Conservation (phyloP, 768 basidiomycete genomes). For the Mycena rebaudengoi region DNA sequence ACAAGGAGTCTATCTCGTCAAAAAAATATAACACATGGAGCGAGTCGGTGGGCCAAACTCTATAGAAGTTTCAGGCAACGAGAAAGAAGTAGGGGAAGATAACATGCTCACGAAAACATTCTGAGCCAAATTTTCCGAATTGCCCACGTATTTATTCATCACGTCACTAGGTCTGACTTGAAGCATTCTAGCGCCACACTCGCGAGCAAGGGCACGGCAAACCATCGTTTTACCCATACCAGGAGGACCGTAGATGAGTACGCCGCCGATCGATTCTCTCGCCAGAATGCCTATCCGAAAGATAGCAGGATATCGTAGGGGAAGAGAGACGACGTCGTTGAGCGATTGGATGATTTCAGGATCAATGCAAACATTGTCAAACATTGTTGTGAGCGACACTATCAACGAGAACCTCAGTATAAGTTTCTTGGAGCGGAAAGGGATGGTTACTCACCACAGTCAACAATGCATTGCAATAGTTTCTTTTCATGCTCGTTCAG, state of each 20-base stretch:
- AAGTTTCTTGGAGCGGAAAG: neutral
- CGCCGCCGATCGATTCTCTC: slow-evolving; percentile 65
- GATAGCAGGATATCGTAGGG: slow-evolving; percentile 14
- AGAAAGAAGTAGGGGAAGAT: neutral
- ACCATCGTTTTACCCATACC: slow-evolving; percentile 64
- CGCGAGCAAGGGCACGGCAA: slow-evolving; percentile 57
- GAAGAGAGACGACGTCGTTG: slow-evolving; percentile 24
- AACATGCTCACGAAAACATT: slow-evolving; percentile 27
- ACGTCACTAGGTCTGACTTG: slow-evolving; percentile 28
- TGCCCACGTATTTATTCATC: slow-evolving; percentile 16
- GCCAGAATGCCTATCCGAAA: slow-evolving; percentile 53
- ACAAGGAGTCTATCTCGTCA: slow-evolving; percentile 81
- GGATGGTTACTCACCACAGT: slow-evolving; percentile 11
- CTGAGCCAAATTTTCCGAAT: slow-evolving; percentile 24
- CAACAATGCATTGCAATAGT: slow-evolving; percentile 23
- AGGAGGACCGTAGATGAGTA: slow-evolving; percentile 61
- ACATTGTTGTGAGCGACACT: slow-evolving; percentile 22
- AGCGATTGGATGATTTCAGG: slow-evolving; percentile 21
- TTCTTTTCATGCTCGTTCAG: slow-evolving; percentile 14
- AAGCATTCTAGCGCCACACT: slow-evolving; percentile 28
- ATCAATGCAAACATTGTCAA: slow-evolving; percentile 26
- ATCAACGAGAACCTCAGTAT: neutral
- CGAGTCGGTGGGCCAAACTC: slow-evolving; percentile 74
- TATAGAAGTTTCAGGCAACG: slow-evolving; percentile 41
- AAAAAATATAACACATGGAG: slow-evolving; percentile 84